Evolutionary conservation across 2,329 filamentous ascomycete genomes (phyloP), one percentile per base, ranked within the genome.

Genomic region (Neopestalotiopsis clavispora): DNA sequence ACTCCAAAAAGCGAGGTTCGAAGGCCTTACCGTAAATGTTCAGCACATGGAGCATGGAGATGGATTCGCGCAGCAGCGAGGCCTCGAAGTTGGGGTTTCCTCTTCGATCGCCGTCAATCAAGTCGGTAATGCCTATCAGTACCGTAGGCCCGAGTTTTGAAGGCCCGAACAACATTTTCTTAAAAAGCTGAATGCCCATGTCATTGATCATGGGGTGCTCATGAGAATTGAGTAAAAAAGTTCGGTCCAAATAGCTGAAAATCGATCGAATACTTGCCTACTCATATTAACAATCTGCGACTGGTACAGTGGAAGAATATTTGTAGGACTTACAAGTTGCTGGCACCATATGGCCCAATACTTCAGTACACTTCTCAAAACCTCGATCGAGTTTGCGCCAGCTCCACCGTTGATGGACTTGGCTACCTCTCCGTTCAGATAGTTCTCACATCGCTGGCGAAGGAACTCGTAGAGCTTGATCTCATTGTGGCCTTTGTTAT

Each of bases 221-320:
- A 73, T 91, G 90, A 60, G 91, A 90, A 68, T 92, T 91, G 2
- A 97, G 84, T 7, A 99, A 86, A 77, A 94, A 98, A 2, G 94
- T 93, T 71, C 96, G 91, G 78, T 99, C 95, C 72, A 99, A 87
- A 76, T 95, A 99, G 82, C 94, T 97, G 81, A 98, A 98, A 52
- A 97, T 92, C 71, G 93, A 95, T 63, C 94, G 90, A 66, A 99
- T 89, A 14, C 91, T 90, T 72, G 90, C 88, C 90, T 94, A 73
- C 64, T 42, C 45, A 42, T 20, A 3, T 67, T 6, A 70, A 59
- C 42, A 56, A 23, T 65, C 57, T 4, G 6, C 42, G 52, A 9
- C 20, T 10, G 40, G 58, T 10, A 34, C 59, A 17, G 62, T 14
- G 13, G 13, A 49, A 49, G n/a, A 1, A 52, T 10, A 1, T 17